These are phyloP conservation scores for Oryza glaberrima DNA, from an alignment of 176 grass and related monocot species.

Conservation along the genomic window DNA sequence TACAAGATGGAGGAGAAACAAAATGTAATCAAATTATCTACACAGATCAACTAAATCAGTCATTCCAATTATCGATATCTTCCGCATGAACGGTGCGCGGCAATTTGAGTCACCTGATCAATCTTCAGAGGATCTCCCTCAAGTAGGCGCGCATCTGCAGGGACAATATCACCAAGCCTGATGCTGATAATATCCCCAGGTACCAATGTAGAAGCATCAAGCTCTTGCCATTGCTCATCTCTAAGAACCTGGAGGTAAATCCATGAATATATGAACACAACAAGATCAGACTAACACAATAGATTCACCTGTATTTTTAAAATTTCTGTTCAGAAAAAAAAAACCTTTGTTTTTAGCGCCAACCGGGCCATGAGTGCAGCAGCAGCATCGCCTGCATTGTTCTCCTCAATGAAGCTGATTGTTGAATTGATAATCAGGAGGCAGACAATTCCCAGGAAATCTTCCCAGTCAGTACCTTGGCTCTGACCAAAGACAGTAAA, in stretches of 20 bases:
- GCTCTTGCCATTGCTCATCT: slow-evolving; percentile 74
- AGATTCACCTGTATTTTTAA: background rate
- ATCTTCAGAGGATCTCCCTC: slow-evolving; percentile 87
- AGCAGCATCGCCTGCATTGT: slow-evolving; percentile 78
- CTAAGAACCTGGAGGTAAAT: slow-evolving; percentile 52
- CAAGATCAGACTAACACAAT: background rate
- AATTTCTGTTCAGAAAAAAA: background rate
- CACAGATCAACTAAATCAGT: background rate
- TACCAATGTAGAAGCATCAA: slow-evolving; percentile 69
- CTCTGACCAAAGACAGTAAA: slow-evolving; percentile 45
- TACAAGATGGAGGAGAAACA: slow-evolving; percentile 32
- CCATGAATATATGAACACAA: slow-evolving; percentile 29
- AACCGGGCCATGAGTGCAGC: slow-evolving; percentile 73
- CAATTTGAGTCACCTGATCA: slow-evolving; percentile 60
- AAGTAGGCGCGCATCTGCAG: slow-evolving; percentile 72
- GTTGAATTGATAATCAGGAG: slow-evolving; percentile 81
- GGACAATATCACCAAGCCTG: slow-evolving; percentile 82
- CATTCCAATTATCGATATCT: background rate
- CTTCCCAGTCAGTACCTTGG: slow-evolving; percentile 76
- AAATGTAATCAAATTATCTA: background rate
- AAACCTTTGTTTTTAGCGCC: slow-evolving; percentile 66
- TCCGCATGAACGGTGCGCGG: background rate
- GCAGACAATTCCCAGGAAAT: slow-evolving; percentile 79
- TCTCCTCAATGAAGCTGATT: slow-evolving; percentile 88
- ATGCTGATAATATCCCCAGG: slow-evolving; percentile 82